Evolutionary conservation across 176 grass and related monocot species (phyloP), one percentile per base, ranked within the genome.

Genomic region (Oryza glumipatula): DNA sequence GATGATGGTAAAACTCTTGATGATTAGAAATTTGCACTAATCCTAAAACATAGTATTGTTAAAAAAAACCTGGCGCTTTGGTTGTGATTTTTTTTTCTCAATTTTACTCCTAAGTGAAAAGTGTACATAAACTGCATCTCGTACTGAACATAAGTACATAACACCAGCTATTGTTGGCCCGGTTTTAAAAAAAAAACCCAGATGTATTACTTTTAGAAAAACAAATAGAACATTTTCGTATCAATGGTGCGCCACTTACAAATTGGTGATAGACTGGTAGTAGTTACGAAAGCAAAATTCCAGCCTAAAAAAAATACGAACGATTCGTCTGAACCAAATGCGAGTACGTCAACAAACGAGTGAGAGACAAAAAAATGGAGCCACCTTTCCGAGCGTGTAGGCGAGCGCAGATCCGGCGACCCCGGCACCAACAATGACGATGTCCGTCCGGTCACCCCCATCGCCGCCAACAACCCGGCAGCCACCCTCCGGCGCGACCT

Each of bases 351-450:
- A 79, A 83, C 7, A 8, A 66, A 86, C 17, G 38, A 67, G 75
- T 48, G 48, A 16, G 19, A 3, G 32, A 71, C 45, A 23, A 3
- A 32, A 71, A 52, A 63, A 86, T 24, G 9, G n/a, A 44, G 26
- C 30, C 52, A 90, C 90, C 96, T 90, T 97, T 74, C 92, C 96
- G 0, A 99, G 96, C 49, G 94, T 92, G 77, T 89, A 99, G 21
- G 96, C 96, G 23, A 99, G 90, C 60, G 94, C 96, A 76, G 96
- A 96, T 80, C 96, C 96, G 75, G 94, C 96, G 3, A 99, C 94
- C 24, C 94, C 96, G 76, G 96, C 96, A 15, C 96, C 96, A 1
- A 99, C 96, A 72, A 99, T 46, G 87, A 99, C 88, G 64, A 99
- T 78, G 30, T 99, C 96, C 65, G 86, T 77, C 2, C 52, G 41